Conservation (phyloP, 257 asterid genomes). For the Echites panduratus region DNA sequence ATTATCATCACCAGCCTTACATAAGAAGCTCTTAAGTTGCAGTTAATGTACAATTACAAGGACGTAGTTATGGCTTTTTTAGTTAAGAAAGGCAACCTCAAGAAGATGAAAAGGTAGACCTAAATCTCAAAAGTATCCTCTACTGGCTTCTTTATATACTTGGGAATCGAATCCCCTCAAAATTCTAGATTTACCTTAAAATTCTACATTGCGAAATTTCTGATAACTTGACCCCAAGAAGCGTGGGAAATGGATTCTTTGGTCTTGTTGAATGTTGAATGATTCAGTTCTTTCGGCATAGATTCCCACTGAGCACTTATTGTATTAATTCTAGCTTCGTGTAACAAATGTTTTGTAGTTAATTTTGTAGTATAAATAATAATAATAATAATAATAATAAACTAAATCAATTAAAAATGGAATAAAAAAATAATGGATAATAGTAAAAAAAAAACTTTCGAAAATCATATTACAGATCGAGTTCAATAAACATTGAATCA, state of each 20-base stretch:
- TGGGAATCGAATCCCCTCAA: too few species aligned
- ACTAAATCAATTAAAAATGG: too few species aligned
- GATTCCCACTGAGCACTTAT: too few species aligned
- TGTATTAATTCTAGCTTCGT: too few species aligned
- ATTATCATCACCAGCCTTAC: not conserved
- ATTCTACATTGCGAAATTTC: not conserved
- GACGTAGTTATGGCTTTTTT: not conserved
- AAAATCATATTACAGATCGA: too few species aligned
- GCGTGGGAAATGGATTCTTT: not conserved
- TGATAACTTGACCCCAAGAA: not conserved
- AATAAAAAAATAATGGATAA: too few species aligned
- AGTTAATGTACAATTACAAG: not conserved
- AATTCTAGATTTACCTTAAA: not conserved
- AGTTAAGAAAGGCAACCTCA: not conserved
- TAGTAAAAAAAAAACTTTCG: too few species aligned
- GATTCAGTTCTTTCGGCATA: not conserved
- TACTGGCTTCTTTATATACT: too few species aligned
- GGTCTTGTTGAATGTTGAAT: not conserved
- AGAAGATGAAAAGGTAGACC: not conserved
- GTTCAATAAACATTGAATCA: too few species aligned
- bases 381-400: too few species aligned
- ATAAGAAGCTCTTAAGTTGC: not conserved
- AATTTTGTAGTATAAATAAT: too few species aligned
- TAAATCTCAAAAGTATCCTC: not conserved
- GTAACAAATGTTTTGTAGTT: too few species aligned